Percentiles rank a stretch among this genome's conserved stretches.
Conservation (phyloP, 352 stramenopile genomes). For the Phytopythium delawarense region DNA sequence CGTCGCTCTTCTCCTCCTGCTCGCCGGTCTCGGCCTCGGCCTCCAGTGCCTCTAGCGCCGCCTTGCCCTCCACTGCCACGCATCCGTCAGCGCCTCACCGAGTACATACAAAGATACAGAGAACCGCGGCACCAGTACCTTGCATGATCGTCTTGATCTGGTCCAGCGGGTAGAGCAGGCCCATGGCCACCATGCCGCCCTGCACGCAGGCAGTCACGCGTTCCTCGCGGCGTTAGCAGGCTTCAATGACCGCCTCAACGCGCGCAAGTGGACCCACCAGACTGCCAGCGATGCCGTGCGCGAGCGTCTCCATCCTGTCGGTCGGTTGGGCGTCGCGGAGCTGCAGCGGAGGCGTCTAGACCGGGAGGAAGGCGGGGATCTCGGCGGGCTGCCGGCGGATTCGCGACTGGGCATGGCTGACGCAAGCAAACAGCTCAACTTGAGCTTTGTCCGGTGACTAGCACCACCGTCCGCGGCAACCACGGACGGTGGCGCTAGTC, state of each 20-base stretch:
- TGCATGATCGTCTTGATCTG: constrained; percentile 87
- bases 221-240: background rate
- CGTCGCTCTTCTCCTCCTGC: constrained; percentile 6
- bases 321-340: background rate
- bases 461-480: too few relatives aligned
- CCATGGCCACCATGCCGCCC: constrained; percentile 74
- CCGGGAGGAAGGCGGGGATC: background rate
- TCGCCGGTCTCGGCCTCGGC: constrained; percentile 1
- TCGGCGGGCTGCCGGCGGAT: too few relatives aligned
- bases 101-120: background rate
- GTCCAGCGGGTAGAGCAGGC: constrained; percentile 78
- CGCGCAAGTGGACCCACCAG: constrained; percentile 27
- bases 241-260: background rate
- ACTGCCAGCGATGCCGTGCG: constrained; percentile 60
- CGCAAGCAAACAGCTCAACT: background rate
- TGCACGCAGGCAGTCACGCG: constrained; percentile 9
- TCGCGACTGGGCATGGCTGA: background rate
- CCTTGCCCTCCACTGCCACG: constrained; percentile 25
- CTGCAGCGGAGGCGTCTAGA: background rate
- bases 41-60: constrained; percentile 7
- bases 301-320: constrained; percentile 57
- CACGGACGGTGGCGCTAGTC: too few relatives aligned
- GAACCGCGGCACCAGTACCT: constrained; percentile 19
- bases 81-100: background rate
- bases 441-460: background rate